These are phyloP conservation scores for Takashimella tepidaria DNA, from an alignment of 1,284 basidiomycete species.

Conservation along the genomic window DNA sequence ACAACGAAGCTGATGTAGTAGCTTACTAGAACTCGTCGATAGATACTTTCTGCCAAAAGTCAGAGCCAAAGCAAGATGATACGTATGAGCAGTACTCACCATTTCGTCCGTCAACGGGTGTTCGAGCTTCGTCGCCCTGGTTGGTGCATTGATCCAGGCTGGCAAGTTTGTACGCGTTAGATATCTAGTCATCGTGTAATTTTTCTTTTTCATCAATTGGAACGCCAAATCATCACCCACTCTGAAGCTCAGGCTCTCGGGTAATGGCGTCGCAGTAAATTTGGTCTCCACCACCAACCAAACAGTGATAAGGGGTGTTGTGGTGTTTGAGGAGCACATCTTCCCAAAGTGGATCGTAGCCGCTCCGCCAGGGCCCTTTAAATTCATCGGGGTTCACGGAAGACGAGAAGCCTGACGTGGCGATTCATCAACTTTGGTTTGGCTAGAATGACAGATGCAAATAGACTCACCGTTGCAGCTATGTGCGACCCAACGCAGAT, in stretches of 20 bases:
- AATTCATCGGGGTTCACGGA: slow-evolving; percentile 50
- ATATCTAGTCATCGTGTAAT: background rate
- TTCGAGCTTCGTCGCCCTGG: slow-evolving; percentile 60
- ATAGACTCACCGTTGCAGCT: slow-evolving; percentile 50
- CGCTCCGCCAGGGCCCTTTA: slow-evolving; percentile 56
- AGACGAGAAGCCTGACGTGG: slow-evolving; percentile 51
- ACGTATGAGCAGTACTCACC: slow-evolving; percentile 35
- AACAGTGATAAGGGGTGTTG: slow-evolving; percentile 72
- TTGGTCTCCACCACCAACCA: slow-evolving; percentile 50
- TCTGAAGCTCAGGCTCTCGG: slow-evolving; percentile 50
- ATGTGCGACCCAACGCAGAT: slow-evolving; percentile 85
- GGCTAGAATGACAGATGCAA: background rate
- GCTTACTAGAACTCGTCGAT: slow-evolving; percentile 64
- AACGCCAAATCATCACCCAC: slow-evolving; percentile 16
- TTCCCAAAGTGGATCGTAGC: slow-evolving; percentile 88
- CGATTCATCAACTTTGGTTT: too few relatives aligned
- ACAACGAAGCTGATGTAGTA: too few relatives aligned
- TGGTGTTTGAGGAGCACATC: slow-evolving; percentile 79
- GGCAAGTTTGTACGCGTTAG: too few relatives aligned
- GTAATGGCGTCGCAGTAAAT: slow-evolving; percentile 51
- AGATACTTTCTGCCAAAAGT: slow-evolving; percentile 53
- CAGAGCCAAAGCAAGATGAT: too few relatives aligned
- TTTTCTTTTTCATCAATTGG: too few relatives aligned
- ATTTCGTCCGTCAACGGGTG: slow-evolving; percentile 71
- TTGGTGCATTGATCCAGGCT: slow-evolving; percentile 70